Evolutionary conservation across 2,329 filamentous ascomycete genomes (phyloP).

Genomic region (Calonectria pauciramosa): DNA sequence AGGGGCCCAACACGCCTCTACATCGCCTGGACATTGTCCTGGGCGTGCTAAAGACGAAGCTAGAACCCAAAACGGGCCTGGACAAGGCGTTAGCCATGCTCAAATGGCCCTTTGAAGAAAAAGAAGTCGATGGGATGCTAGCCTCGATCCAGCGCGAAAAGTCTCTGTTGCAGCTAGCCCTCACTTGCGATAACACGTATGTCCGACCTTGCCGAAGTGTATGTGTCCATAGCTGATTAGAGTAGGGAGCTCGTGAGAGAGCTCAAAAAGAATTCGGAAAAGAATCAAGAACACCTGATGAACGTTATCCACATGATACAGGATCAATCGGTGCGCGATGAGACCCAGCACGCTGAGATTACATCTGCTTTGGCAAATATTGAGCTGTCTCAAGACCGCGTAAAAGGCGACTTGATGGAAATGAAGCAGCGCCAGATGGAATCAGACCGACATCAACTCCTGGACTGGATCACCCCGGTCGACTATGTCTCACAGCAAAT

Average conservation of each 20-base stretch:
- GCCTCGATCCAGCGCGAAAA: background rate
- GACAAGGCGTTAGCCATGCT: background rate
- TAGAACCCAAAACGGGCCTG: background rate
- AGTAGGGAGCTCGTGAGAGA: background rate
- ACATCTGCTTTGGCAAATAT: background rate
- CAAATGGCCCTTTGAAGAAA: slow-evolving; percentile 4
- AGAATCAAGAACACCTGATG: background rate
- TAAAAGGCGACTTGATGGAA: background rate
- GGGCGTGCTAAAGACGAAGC: background rate
- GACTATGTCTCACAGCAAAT: background rate
- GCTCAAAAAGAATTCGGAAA: background rate
- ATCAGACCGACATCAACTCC: background rate
- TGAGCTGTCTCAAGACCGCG: background rate
- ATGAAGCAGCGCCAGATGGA: background rate
- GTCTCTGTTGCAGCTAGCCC: background rate
- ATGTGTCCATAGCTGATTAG: background rate
- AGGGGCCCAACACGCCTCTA: background rate
- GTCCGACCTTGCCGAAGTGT: background rate
- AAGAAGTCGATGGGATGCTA: background rate
- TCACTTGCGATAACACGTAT: background rate
- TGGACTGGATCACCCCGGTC: background rate
- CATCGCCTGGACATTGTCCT: background rate
- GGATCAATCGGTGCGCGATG: background rate
- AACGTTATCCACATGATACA: background rate
- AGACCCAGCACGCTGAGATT: background rate